Evolutionary conservation across 75 land plant genomes (phyloP), one percentile per base, ranked within the genome.

Genomic region (Picea glauca): DNA sequence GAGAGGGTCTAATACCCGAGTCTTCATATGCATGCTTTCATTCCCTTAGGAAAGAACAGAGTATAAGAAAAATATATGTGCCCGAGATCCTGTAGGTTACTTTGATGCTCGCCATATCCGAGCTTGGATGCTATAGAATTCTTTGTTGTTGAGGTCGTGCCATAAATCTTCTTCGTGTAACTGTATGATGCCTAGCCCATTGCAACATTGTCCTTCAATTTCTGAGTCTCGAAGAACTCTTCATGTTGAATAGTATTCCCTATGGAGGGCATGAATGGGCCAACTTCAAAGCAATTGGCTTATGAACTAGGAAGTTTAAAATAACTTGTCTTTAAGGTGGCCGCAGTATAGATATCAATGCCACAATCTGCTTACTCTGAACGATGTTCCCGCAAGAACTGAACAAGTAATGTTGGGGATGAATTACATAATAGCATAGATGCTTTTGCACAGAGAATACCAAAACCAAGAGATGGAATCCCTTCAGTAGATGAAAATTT

Each of bases 301-400:
- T 88, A 80, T 65, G 87, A 76, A 43, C 84, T 82, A 77, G 90
- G 89, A 50, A 89, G 66, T 7, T 80, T 86, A 84, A 79, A 86
- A 1, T 88, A 85, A 59, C 82, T 81, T 60, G 80, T 77, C 76
- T 86, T 90, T 60, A 93, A 80, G 38, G 90, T 79, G 3, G 98
- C 88, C 58, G 93, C 94, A 77, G 92, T 86, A 79, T 94, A 91
- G 15, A 89, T 88, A 79, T 90, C 93, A 64, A 91, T 80, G 20
- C 82, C 83, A 72, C 77, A 87, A 74, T 93, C 93, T 31, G 93
- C 96, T 96, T 96, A 95, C 62, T 95, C 98, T 46, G 96, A 93
- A 3, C 96, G 89, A 58, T 95, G 96, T 80, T 95, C 98, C 63
- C 96, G 86, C 68, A 95, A 78, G 72, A 93, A 95, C 0, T 91